A percentile compares a stretch with the other conserved stretches of the same genome.
Conservation (phyloP, 257 asterid genomes). For the Solanum bulbocastanum region DNA sequence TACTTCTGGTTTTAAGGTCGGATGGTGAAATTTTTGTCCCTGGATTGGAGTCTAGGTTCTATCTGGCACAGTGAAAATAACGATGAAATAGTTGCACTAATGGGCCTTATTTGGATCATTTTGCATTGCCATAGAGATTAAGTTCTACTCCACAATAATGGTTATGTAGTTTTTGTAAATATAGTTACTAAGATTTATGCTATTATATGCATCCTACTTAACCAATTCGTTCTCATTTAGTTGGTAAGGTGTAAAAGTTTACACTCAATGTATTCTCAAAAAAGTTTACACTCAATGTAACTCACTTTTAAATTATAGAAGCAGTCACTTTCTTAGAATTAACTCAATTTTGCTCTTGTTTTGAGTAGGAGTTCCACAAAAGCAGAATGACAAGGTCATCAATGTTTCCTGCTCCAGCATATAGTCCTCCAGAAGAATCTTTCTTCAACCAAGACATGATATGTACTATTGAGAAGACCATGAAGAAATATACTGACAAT, state of each 20-base stretch:
- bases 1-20: neutral
- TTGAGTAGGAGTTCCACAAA: slow-evolving; percentile 67
- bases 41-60: neutral
- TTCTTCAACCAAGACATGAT: slow-evolving; percentile 59
- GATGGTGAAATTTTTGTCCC: neutral
- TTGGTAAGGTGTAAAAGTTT: neutral
- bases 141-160: neutral
- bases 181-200: neutral
- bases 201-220: neutral
- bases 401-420: slow-evolving; percentile 46
- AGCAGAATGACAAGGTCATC: slow-evolving; percentile 68
- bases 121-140: neutral
- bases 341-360: slow-evolving; percentile 1
- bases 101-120: neutral
- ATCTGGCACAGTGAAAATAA: neutral
- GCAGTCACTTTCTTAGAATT: neutral
- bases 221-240: neutral
- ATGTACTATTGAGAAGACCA: slow-evolving; percentile 49
- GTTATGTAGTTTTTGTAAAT: neutral
- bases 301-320: neutral
- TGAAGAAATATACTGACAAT: slow-evolving; percentile 84
- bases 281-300: neutral
- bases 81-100: neutral
- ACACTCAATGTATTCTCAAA: neutral
- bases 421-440: slow-evolving; percentile 72